Evolutionary conservation across 2,329 filamentous ascomycete species (phyloP).

Genomic region (Colletotrichum tropicicola): DNA sequence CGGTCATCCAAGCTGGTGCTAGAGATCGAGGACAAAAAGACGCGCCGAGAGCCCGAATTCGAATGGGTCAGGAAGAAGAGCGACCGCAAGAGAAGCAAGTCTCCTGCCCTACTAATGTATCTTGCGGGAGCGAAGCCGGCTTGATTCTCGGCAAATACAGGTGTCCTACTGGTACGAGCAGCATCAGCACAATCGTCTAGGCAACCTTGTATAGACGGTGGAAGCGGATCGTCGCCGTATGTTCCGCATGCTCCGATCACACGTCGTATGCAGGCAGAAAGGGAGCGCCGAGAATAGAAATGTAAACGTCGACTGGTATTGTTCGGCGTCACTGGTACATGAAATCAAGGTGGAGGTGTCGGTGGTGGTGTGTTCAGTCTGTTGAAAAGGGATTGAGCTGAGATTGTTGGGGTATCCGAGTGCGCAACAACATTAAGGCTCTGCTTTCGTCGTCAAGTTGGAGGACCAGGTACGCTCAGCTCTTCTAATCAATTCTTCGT

Average conservation of each 20-base stretch:
- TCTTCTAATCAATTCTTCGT: conserved; percentile 88
- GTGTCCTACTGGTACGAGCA: not conserved
- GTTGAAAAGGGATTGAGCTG: not conserved
- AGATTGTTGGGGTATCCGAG: not conserved
- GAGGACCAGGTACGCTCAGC: conserved; percentile 52
- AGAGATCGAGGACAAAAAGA: conserved; percentile 55
- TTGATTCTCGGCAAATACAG: conserved; percentile 32
- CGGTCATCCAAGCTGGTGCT: conserved; percentile 53
- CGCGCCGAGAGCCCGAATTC: conserved; percentile 55
- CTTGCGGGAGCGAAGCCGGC: conserved; percentile 60
- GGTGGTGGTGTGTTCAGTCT: not conserved
- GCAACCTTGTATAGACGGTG: not conserved
- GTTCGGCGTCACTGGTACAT: not conserved
- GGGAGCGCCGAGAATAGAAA: not conserved
- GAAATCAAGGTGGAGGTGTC: not conserved
- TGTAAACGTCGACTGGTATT: not conserved
- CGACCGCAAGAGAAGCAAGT: conserved; percentile 63
- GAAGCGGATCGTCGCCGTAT: no score
- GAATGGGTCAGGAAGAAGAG: conserved; percentile 67
- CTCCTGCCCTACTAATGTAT: conserved; percentile 65
- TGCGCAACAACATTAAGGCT: conserved; percentile 5
- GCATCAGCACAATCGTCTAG: not conserved
- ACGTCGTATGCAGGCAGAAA: no score
- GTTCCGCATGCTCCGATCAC: no score
- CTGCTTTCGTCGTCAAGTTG: not conserved